These are phyloP conservation scores for Pisolithus thermaeus DNA, from an alignment of 1,284 basidiomycete genomes.

Conservation along the genomic window DNA sequence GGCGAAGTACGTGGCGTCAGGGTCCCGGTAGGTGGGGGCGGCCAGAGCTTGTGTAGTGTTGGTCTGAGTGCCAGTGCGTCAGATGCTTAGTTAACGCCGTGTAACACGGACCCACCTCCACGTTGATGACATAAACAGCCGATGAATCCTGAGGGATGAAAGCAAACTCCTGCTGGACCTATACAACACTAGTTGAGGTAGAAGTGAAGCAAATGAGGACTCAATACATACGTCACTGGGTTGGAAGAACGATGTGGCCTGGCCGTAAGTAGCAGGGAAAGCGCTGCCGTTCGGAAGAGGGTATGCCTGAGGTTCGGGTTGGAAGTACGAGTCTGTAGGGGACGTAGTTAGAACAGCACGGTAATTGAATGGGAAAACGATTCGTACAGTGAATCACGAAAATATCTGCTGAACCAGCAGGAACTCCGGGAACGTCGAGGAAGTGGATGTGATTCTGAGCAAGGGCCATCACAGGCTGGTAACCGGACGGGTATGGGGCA, in stretches of 20 bases:
- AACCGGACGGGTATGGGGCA: constrained; percentile 48
- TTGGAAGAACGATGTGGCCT: constrained; percentile 74
- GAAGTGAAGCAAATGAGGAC: constrained; percentile 1
- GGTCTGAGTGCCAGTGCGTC: constrained; percentile 33
- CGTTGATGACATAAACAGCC: constrained; percentile 74
- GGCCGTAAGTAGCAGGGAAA: constrained; percentile 74
- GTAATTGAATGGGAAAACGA: neutral
- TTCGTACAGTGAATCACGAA: constrained; percentile 86
- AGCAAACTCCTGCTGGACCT: constrained; percentile 79
- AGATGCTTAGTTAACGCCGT: no score
- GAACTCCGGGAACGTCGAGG: constrained; percentile 62
- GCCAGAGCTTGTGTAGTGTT: constrained; percentile 74
- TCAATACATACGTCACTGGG: constrained; percentile 35
- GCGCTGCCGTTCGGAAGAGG: constrained; percentile 40
- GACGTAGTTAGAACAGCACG: neutral
- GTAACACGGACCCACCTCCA: constrained; percentile 39
- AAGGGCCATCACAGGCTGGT: constrained; percentile 70
- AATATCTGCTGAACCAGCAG: constrained; percentile 66
- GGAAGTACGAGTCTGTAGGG: constrained; percentile 67
- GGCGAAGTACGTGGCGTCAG: constrained; percentile 67
- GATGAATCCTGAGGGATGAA: constrained; percentile 82
- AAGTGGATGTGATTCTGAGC: constrained; percentile 80
- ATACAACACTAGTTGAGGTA: neutral
- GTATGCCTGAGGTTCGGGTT: constrained; percentile 68
- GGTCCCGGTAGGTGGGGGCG: constrained; percentile 64